Conservation (phyloP, 225 moss, liverwort and hornwort species). For the Takakia lepidozioides region DNA sequence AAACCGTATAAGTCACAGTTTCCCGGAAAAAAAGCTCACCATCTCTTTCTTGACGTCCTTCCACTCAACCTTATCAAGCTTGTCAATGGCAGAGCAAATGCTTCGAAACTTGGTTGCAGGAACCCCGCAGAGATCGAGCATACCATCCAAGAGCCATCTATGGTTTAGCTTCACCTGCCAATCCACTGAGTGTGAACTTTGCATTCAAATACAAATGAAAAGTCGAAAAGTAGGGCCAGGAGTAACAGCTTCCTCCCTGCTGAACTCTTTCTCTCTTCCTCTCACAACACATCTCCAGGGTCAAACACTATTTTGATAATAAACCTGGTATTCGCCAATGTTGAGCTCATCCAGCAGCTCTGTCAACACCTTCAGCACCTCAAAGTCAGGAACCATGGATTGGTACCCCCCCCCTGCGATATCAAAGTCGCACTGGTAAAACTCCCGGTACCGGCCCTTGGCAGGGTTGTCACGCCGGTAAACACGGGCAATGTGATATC, state of each 20-base stretch:
- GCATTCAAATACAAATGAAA: background rate
- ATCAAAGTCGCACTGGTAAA: constrained; percentile 54
- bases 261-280: too few relatives aligned
- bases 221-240: too few relatives aligned
- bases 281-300: too few relatives aligned
- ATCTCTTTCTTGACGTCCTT: constrained; percentile 41
- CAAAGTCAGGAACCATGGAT: constrained; percentile 45
- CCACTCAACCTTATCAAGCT: constrained; percentile 46
- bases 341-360: constrained; percentile 42
- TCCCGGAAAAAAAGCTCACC: too few relatives aligned
- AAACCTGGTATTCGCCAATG: constrained; percentile 46
- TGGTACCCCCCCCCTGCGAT: constrained; percentile 33
- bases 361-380: constrained; percentile 48
- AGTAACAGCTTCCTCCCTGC: too few relatives aligned
- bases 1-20: too few relatives aligned
- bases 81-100: constrained; percentile 55
- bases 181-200: background rate
- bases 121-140: constrained; percentile 46
- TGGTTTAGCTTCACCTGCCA: constrained; percentile 49
- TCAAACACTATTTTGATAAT: too few relatives aligned
- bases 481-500: constrained; percentile 50
- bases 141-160: constrained; percentile 40
- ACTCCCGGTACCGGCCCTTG: constrained; percentile 49
- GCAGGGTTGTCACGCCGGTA: constrained; percentile 55
- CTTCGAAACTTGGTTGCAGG: constrained; percentile 40